Base-by-base conservation (phyloP, 345 rosid genomes). In the Orychophragmus violaceus region DNA sequence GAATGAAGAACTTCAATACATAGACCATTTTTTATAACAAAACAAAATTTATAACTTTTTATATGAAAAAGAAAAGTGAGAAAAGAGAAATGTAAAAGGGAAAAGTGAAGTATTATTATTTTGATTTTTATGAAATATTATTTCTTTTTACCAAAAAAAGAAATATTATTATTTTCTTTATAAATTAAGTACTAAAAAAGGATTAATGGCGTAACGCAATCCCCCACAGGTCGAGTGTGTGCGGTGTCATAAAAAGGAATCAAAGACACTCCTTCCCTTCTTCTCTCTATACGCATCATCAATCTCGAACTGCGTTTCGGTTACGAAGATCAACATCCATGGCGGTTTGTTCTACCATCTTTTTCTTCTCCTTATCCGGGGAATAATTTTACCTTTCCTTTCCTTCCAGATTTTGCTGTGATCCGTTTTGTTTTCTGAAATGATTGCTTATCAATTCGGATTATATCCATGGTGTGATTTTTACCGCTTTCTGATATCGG, bases 201-300 rank as follows among this genome's bases (percentile, higher is more conserved):
- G 68, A 62, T 62, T 25, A 28, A 58, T 18, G 45, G 66, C 60
- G 54, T 37, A 65, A 72, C 39, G 69, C 76, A 65, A 55, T 5
- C 71, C 60, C 76, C 60, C 76, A 73, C 24, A 59, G 49, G 77
- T 73, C 25, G 67, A 14, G 53, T 27, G 59, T 41, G 53, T 61
- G 74, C 46, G 55, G 75, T 65, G 76, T 58, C 48, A 73, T 65
- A 65, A 36, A 73, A 59, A 16, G 36, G n/a, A n/a, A n/a, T n/a
- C 35, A 41, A 33, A 57, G 17, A 58, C 66, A 72, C 61, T 19
- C 59, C 49, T 18, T 14, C 51, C 37, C 66, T 53, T 12, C n/a
- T 33, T 8, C 5, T 24, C 73, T 59, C 11, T 2, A 12, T 7
- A 27, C 59, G 32, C 52, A 60, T 23, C 68, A 23, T 41, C 35